Conservation (phyloP, 495 filamentous ascomycete genomes). For the Talaromyces nanjingensis region DNA sequence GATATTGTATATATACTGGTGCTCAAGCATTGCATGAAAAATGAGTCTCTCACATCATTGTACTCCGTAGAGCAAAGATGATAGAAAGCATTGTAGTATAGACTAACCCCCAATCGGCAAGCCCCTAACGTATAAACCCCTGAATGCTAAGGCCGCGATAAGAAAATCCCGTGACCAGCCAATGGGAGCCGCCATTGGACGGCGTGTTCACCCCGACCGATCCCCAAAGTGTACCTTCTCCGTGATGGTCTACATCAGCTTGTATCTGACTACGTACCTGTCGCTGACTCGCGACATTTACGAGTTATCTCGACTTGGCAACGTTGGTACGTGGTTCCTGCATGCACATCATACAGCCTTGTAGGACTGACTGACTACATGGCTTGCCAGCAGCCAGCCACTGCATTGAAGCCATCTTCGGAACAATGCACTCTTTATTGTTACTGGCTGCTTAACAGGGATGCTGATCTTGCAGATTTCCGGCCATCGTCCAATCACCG, state of each 20-base stretch:
- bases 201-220: background rate
- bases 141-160: background rate
- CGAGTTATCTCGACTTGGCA: background rate
- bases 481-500: background rate
- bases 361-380: too few species aligned
- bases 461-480: background rate
- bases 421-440: background rate
- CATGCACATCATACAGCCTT: background rate
- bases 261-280: background rate
- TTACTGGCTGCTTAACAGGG: background rate
- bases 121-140: background rate
- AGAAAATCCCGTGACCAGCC: slow-evolving; percentile 1
- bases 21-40: too few species aligned
- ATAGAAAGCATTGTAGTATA: background rate
- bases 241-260: background rate
- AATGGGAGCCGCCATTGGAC: background rate
- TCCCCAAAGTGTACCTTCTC: background rate
- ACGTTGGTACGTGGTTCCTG: background rate
- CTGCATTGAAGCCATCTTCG: background rate
- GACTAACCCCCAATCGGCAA: background rate
- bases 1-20: too few species aligned
- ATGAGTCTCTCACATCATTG: background rate
- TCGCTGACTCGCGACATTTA: background rate
- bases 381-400: background rate
- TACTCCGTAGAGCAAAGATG: background rate